phyloP scores from a whole-genome alignment of 2,329 filamentous ascomycete species.

The Phoma sp. region DNA sequence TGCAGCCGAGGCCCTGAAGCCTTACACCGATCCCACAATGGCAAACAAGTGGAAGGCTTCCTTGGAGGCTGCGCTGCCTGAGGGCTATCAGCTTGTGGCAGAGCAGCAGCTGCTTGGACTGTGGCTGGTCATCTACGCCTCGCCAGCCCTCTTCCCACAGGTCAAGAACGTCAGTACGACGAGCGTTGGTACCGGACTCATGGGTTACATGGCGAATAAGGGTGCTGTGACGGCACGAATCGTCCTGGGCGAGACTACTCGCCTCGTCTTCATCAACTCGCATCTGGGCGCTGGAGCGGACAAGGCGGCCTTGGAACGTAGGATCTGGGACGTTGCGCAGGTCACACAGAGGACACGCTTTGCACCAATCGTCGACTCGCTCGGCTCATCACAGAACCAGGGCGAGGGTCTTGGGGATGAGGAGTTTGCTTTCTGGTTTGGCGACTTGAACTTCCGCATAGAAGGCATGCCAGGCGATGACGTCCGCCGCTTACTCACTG shows the following conservation, averaged over 20 bases:
- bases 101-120: slow-evolving; percentile 88
- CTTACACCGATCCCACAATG: slow-evolving; percentile 74
- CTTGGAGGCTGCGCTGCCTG: slow-evolving; percentile 74
- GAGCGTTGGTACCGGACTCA: slow-evolving; percentile 84
- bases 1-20: slow-evolving; percentile 77
- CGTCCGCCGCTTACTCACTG: slow-evolving; percentile 79
- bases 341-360: slow-evolving; percentile 80
- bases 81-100: slow-evolving; percentile 76
- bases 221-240: slow-evolving; percentile 83
- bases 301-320: slow-evolving; percentile 75
- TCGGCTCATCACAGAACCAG: slow-evolving; percentile 63
- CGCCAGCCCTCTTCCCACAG: slow-evolving; percentile 73
- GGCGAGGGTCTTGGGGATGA: slow-evolving; percentile 83
- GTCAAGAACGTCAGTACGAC: slow-evolving; percentile 83
- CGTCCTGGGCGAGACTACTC: slow-evolving; percentile 86
- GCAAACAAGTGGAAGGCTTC: slow-evolving; percentile 82
- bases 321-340: slow-evolving; percentile 89
- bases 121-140: slow-evolving; percentile 83
- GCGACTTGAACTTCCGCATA: slow-evolving; percentile 92
- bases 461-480: slow-evolving; percentile 89
- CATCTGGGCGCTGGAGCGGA: slow-evolving; percentile 90
- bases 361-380: slow-evolving; percentile 70
- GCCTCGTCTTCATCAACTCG: slow-evolving; percentile 87
- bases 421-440: slow-evolving; percentile 95
- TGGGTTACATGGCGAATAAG: slow-evolving; percentile 97